These are phyloP conservation scores for Phytophthora hybrid DNA, from an alignment of 352 stramenopile species.

Conservation along the genomic window DNA sequence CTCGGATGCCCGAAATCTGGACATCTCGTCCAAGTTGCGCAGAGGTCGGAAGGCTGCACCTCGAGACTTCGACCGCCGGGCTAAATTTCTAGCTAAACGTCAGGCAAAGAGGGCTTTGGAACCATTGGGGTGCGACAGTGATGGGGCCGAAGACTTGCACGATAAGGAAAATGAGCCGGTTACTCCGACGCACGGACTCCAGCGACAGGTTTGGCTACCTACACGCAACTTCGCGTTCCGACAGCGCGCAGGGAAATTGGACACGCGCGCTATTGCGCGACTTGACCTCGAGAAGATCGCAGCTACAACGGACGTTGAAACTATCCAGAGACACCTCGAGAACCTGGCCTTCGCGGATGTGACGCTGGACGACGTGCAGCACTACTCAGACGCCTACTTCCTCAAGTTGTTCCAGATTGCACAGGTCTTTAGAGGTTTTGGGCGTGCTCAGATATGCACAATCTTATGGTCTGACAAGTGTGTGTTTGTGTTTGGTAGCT, in stretches of 20 bases:
- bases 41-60: slow-evolving; percentile 16
- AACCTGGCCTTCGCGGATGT: slow-evolving; percentile 87
- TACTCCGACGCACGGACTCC: slow-evolving; percentile 17
- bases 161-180: slow-evolving; percentile 28
- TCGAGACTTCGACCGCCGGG: slow-evolving; percentile 36
- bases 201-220: slow-evolving; percentile 72
- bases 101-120: slow-evolving; percentile 14
- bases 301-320: slow-evolving; percentile 78
- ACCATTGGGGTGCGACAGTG: slow-evolving; percentile 8
- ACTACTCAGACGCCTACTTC: slow-evolving; percentile 88
- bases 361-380: slow-evolving; percentile 83
- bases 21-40: not conserved
- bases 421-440: slow-evolving; percentile 47
- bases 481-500: slow-evolving; percentile 47
- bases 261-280: slow-evolving; percentile 73
- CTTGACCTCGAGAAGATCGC: slow-evolving; percentile 80
- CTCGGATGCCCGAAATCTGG: slow-evolving; percentile 3
- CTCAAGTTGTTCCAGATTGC: slow-evolving; percentile 89
- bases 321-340: slow-evolving; percentile 79
- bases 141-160: slow-evolving; percentile 22
- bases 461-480: not conserved
- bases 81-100: slow-evolving; percentile 35
- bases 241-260: slow-evolving; percentile 77
- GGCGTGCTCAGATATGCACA: not conserved
- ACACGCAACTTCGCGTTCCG: slow-evolving; percentile 80